Evolutionary conservation across 495 filamentous ascomycete species (phyloP).

Genomic region (Venustampulla echinocandica): DNA sequence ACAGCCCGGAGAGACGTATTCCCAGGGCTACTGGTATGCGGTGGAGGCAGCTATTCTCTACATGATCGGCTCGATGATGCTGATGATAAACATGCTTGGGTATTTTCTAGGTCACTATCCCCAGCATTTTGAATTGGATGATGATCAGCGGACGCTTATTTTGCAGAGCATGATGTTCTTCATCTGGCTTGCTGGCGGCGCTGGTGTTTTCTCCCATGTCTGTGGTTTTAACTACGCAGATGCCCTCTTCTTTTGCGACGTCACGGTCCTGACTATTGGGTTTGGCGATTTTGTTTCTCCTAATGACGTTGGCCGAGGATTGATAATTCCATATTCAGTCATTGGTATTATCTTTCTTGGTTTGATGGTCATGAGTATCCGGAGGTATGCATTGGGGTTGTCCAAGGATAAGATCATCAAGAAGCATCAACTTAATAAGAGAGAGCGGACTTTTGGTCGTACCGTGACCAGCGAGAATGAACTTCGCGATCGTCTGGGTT

Average conservation of each 20-base stretch:
- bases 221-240: constrained; percentile 62
- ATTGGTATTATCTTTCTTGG: constrained; percentile 69
- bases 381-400: constrained; percentile 53
- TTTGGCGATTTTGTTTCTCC: constrained; percentile 52
- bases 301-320: constrained; percentile 36
- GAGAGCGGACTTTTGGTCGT: constrained; percentile 47
- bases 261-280: constrained; percentile 67
- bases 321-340: constrained; percentile 65
- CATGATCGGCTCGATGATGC: constrained; percentile 48
- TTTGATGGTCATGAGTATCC: constrained; percentile 64
- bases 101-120: constrained; percentile 72
- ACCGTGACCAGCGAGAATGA: constrained; percentile 41
- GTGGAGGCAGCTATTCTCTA: constrained; percentile 62
- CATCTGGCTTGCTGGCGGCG: constrained; percentile 60
- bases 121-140: constrained; percentile 62
- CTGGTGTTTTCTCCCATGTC: constrained; percentile 51
- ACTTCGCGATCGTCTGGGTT: constrained; percentile 32
- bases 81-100: constrained; percentile 73
- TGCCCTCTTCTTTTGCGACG: constrained; percentile 64
- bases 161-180: constrained; percentile 69
- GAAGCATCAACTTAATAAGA: constrained; percentile 50
- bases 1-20: constrained; percentile 51
- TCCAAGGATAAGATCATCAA: constrained; percentile 58
- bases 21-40: constrained; percentile 71
- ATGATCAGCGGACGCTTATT: constrained; percentile 70